Evolutionary conservation across 225 moss, liverwort and hornwort genomes (phyloP).

Genomic region (Marchantia paleacea): DNA sequence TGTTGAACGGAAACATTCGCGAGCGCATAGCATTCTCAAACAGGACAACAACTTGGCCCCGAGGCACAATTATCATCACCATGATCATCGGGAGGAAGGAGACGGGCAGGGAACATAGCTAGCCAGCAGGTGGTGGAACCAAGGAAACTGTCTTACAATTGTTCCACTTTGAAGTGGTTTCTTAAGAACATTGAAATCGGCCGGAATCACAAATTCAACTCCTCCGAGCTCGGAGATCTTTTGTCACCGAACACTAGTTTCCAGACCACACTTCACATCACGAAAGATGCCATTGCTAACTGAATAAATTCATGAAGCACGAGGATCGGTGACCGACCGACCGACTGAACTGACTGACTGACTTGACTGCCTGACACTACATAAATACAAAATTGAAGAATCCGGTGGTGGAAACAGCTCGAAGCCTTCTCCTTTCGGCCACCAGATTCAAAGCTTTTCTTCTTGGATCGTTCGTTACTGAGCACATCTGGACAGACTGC

Average conservation of each 20-base stretch:
- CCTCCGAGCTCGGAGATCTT: neutral
- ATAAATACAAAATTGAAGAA: slow-evolving; percentile 30
- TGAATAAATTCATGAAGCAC: neutral
- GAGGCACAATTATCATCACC: too few relatives aligned
- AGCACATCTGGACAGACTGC: slow-evolving; percentile 4
- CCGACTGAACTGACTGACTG: neutral
- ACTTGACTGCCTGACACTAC: slow-evolving; percentile 6
- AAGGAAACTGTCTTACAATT: neutral
- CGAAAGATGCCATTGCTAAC: slow-evolving; percentile 4
- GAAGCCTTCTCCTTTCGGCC: neutral
- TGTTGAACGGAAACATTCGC: too few relatives aligned
- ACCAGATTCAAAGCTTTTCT: slow-evolving; percentile 8
- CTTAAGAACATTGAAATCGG: neutral
- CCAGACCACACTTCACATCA: slow-evolving; percentile 2
- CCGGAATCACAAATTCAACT: slow-evolving; percentile 5
- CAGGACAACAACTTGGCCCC: too few relatives aligned
- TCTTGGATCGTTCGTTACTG: slow-evolving; percentile 7
- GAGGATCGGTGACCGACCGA: slow-evolving; percentile 8
- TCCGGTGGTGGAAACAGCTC: slow-evolving; percentile 9
- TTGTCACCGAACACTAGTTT: neutral
- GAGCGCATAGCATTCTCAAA: too few relatives aligned
- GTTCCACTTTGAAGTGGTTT: neutral
- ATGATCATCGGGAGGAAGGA: too few relatives aligned
- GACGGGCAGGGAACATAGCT: too few relatives aligned
- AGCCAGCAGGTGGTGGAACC: neutral